Base-by-base conservation (phyloP, 148 eudicot species). In the Cornus kousa region DNA sequence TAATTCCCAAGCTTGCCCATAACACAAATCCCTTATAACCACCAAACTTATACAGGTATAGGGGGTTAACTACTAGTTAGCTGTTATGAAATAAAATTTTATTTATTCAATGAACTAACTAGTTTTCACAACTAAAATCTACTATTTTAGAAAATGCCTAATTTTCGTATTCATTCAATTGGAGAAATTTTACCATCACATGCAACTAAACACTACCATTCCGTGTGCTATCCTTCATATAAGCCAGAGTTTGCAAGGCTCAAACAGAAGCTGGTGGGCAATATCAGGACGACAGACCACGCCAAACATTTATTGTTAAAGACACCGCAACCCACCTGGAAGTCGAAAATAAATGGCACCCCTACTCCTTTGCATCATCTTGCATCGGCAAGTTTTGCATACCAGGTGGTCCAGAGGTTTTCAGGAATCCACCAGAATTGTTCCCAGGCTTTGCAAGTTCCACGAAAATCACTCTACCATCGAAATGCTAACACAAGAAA, bases 361-460 rank as follows among this genome's bases (percentile, higher is more conserved):
- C 23, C 32, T 16, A 43, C 40, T 80, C 72, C 72, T 37, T 35
- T 28, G 40, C 67, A 50, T 82, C 70, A 14, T 76, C 37, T 67
- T 46, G 74, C 55, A 64, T 65, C 4, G 7, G 20, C n/a, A 9
- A 5, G 57, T 43, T 68, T 66, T 68, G 80, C 50, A 67, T 77
- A 72, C 67, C 70, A 39, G 89, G 85, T 7, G 87, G 86, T 71
- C 89, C 89, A 65, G 75, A 78, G 48, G 85, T 74, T 70, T 28
- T 82, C 7, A 84, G 91, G 68, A 69, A 78, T 33, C 78, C 71
- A 53, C 74, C 75, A 68, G 59, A 80, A n/a, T 31, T 71, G 55
- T 64, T 81, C 43, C 73, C 73, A 67, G 86, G 91, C 84, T 80
- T 88, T 13, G 89, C 89, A 73, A 88, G 72, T 70, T 88, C 89